Percentiles rank a stretch among this genome's conserved stretches.
Conservation (phyloP, 306 rosid species). For the Ziziphus jujuba region DNA sequence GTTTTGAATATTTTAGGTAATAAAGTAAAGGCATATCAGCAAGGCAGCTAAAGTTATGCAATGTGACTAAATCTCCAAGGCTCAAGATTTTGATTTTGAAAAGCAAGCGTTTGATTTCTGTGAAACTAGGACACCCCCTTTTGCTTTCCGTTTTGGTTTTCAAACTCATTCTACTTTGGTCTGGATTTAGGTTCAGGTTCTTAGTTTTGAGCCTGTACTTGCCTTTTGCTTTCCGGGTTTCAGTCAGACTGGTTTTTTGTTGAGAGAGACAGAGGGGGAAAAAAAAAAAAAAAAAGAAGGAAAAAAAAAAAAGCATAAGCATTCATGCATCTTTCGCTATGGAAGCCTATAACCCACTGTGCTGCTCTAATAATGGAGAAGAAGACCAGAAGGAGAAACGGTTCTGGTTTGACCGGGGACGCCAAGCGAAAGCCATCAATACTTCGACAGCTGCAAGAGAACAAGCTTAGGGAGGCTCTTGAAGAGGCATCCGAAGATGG, state of each 20-base stretch:
- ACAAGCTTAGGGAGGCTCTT: conserved; percentile 91
- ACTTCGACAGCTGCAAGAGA: conserved; percentile 82
- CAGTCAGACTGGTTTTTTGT: conserved; percentile 11
- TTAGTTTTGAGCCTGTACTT: background rate
- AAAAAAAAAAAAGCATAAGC: conserved; percentile 1
- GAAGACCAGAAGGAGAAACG: conserved; percentile 68
- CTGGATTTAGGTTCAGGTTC: background rate
- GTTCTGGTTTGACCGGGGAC: conserved; percentile 43
- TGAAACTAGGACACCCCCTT: conserved; percentile 19
- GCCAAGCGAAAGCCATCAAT: conserved; percentile 58
- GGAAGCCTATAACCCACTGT: conserved; percentile 98
- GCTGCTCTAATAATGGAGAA: conserved; percentile 87
- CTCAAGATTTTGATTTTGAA: conserved; percentile 31
- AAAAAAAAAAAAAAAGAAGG: background rate
- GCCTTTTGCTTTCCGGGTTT: conserved; percentile 8
- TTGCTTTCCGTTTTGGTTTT: conserved; percentile 29
- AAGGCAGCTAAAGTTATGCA: conserved; percentile 29
- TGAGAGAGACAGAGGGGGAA: conserved; percentile 2
- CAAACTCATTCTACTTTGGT: conserved; percentile 15
- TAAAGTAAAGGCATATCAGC: conserved; percentile 35
- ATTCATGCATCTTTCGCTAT: conserved; percentile 89
- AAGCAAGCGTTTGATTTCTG: conserved; percentile 17
- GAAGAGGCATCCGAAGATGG: conserved; percentile 99
- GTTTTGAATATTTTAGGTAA: conserved; percentile 33
- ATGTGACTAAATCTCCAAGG: conserved; percentile 24